Conservation (phyloP, 2,329 filamentous ascomycete genomes). For the Tolypocladium nubicola region DNA sequence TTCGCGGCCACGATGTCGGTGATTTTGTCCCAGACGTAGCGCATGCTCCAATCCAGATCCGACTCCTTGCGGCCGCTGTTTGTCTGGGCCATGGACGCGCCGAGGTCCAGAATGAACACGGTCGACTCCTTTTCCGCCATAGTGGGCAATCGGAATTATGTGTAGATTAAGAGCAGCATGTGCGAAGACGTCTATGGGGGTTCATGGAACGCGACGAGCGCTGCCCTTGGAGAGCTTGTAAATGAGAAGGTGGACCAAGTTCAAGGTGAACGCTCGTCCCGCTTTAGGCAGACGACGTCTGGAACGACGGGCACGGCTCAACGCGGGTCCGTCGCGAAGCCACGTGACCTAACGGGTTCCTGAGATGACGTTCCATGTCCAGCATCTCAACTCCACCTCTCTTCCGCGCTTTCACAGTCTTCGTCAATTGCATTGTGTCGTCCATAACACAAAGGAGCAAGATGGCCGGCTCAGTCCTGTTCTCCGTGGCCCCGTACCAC, state of each 20-base stretch:
- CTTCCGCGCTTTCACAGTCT: neutral
- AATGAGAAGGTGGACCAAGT: neutral
- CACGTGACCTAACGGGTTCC: slow-evolving; percentile 15
- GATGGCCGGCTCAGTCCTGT: slow-evolving; percentile 43
- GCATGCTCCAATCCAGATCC: slow-evolving; percentile 81
- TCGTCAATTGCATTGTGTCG: neutral
- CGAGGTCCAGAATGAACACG: slow-evolving; percentile 84
- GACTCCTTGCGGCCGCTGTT: slow-evolving; percentile 62
- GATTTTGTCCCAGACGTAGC: slow-evolving; percentile 89
- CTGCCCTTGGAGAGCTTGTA: neutral
- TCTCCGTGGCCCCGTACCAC: slow-evolving; percentile 63
- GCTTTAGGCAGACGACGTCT: slow-evolving; percentile 9
- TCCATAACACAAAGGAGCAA: neutral
- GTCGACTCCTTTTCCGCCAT: slow-evolving; percentile 95
- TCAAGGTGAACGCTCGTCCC: neutral
- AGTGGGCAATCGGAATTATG: neutral
- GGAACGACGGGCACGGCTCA: slow-evolving; percentile 1
- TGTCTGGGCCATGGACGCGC: slow-evolving; percentile 68
- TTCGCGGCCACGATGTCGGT: slow-evolving; percentile 58
- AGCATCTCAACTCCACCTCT: neutral
- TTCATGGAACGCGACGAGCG: neutral
- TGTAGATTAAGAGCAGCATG: neutral
- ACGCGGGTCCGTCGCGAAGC: slow-evolving; percentile 17
- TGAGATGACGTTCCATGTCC: neutral
- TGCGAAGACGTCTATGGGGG: neutral